phyloP scores from a whole-genome alignment of 1,284 basidiomycete genomes.

The Afroboletus lepidellus region DNA sequence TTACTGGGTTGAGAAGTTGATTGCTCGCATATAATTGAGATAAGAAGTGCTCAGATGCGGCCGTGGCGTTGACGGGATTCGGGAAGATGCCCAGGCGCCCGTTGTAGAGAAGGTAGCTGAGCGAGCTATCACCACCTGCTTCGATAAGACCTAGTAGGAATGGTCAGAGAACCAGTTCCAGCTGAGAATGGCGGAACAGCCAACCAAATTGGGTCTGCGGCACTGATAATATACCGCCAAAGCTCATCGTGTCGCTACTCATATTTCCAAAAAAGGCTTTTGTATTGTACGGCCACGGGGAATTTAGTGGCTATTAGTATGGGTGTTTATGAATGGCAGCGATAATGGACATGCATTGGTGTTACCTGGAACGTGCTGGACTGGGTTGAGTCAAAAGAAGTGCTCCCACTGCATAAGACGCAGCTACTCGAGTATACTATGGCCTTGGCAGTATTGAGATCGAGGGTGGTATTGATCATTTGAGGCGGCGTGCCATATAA shows the following conservation, averaged over 20 bases:
- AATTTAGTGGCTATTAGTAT: conserved; percentile 3
- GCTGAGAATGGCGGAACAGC: background rate
- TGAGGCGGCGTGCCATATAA: conserved; percentile 25
- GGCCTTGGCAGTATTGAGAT: conserved; percentile 16
- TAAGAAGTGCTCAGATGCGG: conserved; percentile 20
- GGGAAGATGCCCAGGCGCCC: conserved; percentile 25
- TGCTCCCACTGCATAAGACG: conserved; percentile 21
- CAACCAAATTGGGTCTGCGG: conserved; percentile 14
- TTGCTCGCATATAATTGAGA: conserved; percentile 13
- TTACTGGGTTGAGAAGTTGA: conserved; percentile 27
- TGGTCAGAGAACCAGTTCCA: background rate
- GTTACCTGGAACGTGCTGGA: conserved; percentile 25
- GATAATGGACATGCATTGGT: background rate
- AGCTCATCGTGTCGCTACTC: conserved; percentile 14
- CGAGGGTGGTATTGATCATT: conserved; percentile 20
- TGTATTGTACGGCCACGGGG: conserved; percentile 12
- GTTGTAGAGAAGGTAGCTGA: conserved; percentile 21
- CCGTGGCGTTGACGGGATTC: conserved; percentile 19
- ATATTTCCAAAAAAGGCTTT: conserved; percentile 11
- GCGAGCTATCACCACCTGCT: conserved; percentile 12
- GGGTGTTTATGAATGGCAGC: background rate
- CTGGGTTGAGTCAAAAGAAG: conserved; percentile 15
- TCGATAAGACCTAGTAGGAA: conserved; percentile 10
- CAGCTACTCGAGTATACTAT: conserved; percentile 22
- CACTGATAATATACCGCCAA: conserved; percentile 13